A percentile compares a stretch with the other conserved stretches of the same genome.
Conservation (phyloP, 2,329 filamentous ascomycete species). For the Neobulgaria alba region DNA sequence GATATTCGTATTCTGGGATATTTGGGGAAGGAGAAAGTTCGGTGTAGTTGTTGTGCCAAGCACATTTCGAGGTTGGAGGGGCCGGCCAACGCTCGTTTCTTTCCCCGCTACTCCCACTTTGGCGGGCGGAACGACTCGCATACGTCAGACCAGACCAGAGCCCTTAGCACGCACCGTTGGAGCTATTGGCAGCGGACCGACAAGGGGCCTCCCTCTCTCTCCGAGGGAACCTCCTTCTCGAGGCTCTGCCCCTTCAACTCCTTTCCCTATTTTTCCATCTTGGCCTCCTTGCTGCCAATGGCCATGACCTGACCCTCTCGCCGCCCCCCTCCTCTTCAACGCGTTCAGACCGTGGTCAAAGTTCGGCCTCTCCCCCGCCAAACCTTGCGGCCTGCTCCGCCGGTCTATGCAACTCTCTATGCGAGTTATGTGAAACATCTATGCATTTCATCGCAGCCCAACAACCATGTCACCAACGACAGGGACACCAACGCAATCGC, state of each 20-base stretch:
- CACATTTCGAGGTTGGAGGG: too few relatives aligned
- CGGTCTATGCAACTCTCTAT: conserved; percentile 4
- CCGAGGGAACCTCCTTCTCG: neutral
- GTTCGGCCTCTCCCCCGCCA: neutral
- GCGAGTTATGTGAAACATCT: conserved; percentile 21
- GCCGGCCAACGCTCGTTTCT: too few relatives aligned
- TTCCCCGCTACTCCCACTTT: neutral
- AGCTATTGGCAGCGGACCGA: too few relatives aligned
- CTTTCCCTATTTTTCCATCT: neutral
- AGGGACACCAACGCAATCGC: conserved; percentile 13
- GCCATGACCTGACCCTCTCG: too few relatives aligned
- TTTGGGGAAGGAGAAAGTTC: neutral
- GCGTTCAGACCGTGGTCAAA: neutral
- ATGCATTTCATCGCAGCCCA: conserved; percentile 14
- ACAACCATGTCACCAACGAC: conserved; percentile 20
- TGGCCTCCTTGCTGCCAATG: too few relatives aligned
- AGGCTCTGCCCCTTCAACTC: neutral
- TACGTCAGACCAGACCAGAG: neutral
- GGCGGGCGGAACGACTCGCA: too few relatives aligned
- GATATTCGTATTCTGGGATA: neutral
- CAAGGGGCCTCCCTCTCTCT: too few relatives aligned
- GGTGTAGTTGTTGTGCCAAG: too few relatives aligned
- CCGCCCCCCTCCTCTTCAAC: neutral
- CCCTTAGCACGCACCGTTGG: too few relatives aligned
- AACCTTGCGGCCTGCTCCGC: neutral